Conservation (phyloP, 352 stramenopile species). For the Phytophthora pisi region DNA sequence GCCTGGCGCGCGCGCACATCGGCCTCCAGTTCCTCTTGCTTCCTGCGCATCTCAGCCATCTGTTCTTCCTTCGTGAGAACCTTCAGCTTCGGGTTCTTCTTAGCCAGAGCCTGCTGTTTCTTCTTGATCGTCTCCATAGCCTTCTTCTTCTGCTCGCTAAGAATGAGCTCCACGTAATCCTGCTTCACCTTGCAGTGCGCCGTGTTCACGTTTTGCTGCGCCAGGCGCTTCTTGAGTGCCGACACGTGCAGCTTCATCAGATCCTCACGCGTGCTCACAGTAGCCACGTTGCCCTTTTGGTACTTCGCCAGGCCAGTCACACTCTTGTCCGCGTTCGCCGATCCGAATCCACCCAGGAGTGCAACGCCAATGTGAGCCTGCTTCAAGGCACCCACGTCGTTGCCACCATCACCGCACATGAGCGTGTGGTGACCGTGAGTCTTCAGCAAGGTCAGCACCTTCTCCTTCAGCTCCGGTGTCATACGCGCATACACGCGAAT, state of each 20-base stretch:
- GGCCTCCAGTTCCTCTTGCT: constrained; percentile 81
- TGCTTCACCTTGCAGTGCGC: constrained; percentile 80
- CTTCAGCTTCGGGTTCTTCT: constrained; percentile 66
- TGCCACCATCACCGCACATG: constrained; percentile 99
- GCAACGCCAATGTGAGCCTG: constrained; percentile 90
- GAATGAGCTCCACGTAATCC: constrained; percentile 80
- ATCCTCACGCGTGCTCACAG: constrained; percentile 63
- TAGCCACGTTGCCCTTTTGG: constrained; percentile 65
- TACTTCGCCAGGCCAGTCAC: constrained; percentile 80
- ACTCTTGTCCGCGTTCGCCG: constrained; percentile 87
- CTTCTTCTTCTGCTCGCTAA: constrained; percentile 68
- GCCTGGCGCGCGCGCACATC: constrained; percentile 79
- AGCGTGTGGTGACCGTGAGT: constrained; percentile 91
- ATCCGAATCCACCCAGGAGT: constrained; percentile 81
- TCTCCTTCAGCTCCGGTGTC: constrained; percentile 97
- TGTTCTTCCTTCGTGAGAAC: constrained; percentile 84
- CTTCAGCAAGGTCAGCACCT: constrained; percentile 96
- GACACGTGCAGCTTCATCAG: constrained; percentile 89
- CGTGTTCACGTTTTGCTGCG: constrained; percentile 70
- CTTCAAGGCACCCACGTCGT: constrained; percentile 97
- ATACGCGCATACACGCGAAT: constrained; percentile 97
- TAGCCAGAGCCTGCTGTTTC: constrained; percentile 51
- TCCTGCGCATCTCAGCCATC: constrained; percentile 81
- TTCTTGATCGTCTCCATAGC: constrained; percentile 65
- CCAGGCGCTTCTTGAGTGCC: constrained; percentile 82